Base-by-base conservation (phyloP, 1,139 yeast genomes). In the Zygotorulaspora mrakii region DNA sequence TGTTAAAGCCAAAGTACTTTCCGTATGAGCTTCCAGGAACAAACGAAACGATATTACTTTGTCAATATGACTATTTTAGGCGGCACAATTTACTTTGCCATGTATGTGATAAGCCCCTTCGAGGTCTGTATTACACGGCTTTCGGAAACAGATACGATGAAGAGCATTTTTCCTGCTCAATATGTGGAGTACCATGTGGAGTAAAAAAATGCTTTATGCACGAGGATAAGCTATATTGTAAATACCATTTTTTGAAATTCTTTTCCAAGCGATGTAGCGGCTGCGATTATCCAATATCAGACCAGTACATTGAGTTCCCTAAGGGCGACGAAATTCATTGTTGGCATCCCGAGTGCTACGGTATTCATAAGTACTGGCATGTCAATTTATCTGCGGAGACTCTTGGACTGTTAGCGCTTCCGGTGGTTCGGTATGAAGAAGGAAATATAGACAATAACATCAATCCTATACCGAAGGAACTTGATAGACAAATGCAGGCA, bases 331-430 rank as follows among this genome's bases (percentile, higher is more conserved):
- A 84, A 52, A 83, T 84, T 49, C 95, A 89, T 61, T 95, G 88
- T 59, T 94, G 98, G 98, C 99, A 94, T 62, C 97, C 97, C 2
- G 98, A 94, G 62, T 94, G 98, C 67, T 94, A 88, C 60, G 94
- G 94, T 89, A 94, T 91, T 35, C 89, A 85, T 68, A 89, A 89
- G 61, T 89, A 88, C 57, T 94, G 98, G 98, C 89, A 87, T 57
- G 95, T 89, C 17, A 76, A 82, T 44, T 70, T 88, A n/a, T 72
- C 81, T 2, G 75, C 83, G 0, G 81, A 75, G 42, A 67, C 76
- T 4, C 74, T 82, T 26, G 89, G 87, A 1, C 59, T 79, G 27
- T 71, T 71, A 10, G 60, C 68, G 1, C 59, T 68, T 16, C 68
- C 69, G 1, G 52, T 45, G 17, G 21, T 53, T 5, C 50, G 49